Percentiles rank a stretch among this genome's conserved stretches.
Conservation (phyloP, 352 stramenopile species). For the Pilasporangium apinafurcum region DNA sequence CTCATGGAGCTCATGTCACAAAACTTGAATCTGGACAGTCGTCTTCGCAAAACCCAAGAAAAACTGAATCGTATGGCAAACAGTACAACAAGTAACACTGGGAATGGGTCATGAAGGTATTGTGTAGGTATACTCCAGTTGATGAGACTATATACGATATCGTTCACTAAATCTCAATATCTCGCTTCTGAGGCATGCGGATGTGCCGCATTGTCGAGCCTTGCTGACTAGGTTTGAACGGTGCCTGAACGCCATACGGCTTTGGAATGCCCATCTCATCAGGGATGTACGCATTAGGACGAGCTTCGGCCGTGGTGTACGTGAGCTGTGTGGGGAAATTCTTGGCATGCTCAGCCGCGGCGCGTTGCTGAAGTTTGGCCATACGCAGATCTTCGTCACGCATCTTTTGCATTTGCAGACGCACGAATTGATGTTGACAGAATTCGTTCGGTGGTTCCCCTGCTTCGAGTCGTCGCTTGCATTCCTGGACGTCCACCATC, state of each 20-base stretch:
- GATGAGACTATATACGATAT: not conserved
- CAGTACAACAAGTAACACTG: not conserved
- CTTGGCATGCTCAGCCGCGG: conserved; percentile 36
- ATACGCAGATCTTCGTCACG: conserved; percentile 37
- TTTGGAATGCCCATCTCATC: conserved; percentile 90
- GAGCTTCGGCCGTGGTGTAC: conserved; percentile 86
- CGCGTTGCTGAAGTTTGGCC: conserved; percentile 31
- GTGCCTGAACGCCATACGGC: conserved; percentile 87
- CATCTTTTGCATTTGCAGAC: conserved; percentile 48
- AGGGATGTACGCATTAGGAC: conserved; percentile 93
- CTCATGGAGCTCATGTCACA: conserved; percentile 64
- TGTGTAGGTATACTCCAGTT: not conserved
- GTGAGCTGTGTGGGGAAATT: conserved; percentile 67
- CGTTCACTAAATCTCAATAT: conserved; percentile 88
- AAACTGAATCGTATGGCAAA: conserved; percentile 43
- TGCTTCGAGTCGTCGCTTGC: conserved; percentile 38
- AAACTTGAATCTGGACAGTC: conserved; percentile 53
- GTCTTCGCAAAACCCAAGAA: conserved; percentile 64
- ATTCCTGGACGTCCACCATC: conserved; percentile 64
- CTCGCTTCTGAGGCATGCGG: conserved; percentile 68
- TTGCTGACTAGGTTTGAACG: conserved; percentile 88
- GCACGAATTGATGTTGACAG: conserved; percentile 71
- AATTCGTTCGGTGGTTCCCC: conserved; percentile 71
- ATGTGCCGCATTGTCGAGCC: conserved; percentile 93
- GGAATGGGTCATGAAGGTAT: not conserved